Percentiles rank a stretch among this genome's conserved stretches.
These are phyloP conservation scores for Diospyros lotus DNA, from an alignment of 148 eudicot species.

Conservation along the genomic window DNA sequence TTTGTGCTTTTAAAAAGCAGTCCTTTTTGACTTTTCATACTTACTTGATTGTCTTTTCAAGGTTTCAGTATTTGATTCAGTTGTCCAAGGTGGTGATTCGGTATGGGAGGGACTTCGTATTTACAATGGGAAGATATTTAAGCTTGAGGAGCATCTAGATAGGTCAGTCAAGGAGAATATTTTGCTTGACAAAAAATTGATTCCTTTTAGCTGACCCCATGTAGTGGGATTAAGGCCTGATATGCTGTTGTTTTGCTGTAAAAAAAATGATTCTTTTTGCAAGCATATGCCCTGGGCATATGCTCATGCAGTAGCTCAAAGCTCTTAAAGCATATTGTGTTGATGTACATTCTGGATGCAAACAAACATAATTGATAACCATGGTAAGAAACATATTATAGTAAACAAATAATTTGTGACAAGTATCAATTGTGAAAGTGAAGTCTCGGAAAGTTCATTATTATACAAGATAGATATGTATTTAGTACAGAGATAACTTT, in stretches of 20 bases:
- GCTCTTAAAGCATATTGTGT: background rate
- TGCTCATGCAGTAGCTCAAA: background rate
- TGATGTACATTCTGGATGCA: background rate
- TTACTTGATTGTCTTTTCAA: conserved; percentile 25
- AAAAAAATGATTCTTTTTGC: background rate
- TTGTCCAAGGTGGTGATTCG: conserved; percentile 99
- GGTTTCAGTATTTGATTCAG: conserved; percentile 98
- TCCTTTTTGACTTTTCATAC: conserved; percentile 11
- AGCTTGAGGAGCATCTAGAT: conserved; percentile 95
- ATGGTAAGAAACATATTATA: background rate
- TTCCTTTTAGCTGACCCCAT: background rate
- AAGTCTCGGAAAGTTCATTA: background rate
- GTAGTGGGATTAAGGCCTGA: too few species aligned
- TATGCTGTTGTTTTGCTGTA: too few species aligned
- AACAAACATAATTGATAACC: background rate
- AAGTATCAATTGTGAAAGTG: background rate
- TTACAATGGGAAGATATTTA: conserved; percentile 78
- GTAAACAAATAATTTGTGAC: background rate
- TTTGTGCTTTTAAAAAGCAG: background rate
- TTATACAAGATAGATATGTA: background rate
- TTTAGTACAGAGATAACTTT: background rate
- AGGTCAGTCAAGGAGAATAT: conserved; percentile 45
- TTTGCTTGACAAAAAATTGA: background rate
- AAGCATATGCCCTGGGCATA: conserved; percentile 2
- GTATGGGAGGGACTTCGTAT: conserved; percentile 98